Conservation (phyloP, 352 stramenopile genomes). For the Pythium aquatile region DNA sequence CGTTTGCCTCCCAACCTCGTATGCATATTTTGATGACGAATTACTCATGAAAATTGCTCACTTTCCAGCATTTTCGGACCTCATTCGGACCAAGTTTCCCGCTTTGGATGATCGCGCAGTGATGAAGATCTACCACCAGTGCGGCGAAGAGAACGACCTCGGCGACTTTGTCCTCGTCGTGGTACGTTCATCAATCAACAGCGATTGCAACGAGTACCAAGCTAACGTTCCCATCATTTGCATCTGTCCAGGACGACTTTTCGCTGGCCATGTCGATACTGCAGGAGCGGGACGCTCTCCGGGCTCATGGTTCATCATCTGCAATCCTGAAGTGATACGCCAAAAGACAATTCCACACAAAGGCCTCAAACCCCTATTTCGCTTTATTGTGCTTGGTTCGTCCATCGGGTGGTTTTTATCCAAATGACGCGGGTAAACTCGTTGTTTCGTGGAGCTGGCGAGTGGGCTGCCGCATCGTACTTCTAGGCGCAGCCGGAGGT, state of each 20-base stretch:
- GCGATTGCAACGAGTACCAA: too few species aligned
- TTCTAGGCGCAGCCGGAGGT: slow-evolving; percentile 18
- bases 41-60: background rate
- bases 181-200: slow-evolving; percentile 28
- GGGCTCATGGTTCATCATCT: background rate
- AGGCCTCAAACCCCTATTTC: background rate
- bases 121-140: slow-evolving; percentile 71
- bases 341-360: background rate
- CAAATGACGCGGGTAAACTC: slow-evolving; percentile 26
- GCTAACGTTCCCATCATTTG: too few species aligned
- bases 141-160: slow-evolving; percentile 79
- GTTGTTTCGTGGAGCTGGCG: slow-evolving; percentile 22
- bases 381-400: background rate
- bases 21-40: background rate
- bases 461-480: slow-evolving; percentile 5
- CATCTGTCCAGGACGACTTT: slow-evolving; percentile 51
- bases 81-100: slow-evolving; percentile 56
- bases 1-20: slow-evolving; percentile 2
- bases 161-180: slow-evolving; percentile 65
- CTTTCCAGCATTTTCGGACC: slow-evolving; percentile 45
- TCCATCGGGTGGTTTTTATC: slow-evolving; percentile 2
- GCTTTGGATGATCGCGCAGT: slow-evolving; percentile 49
- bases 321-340: slow-evolving; percentile 23
- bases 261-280: slow-evolving; percentile 56
- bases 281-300: slow-evolving; percentile 53